Evolutionary conservation across 2,329 filamentous ascomycete species (phyloP), one percentile per base, ranked within the genome.

Genomic region (Epichloe festucae): DNA sequence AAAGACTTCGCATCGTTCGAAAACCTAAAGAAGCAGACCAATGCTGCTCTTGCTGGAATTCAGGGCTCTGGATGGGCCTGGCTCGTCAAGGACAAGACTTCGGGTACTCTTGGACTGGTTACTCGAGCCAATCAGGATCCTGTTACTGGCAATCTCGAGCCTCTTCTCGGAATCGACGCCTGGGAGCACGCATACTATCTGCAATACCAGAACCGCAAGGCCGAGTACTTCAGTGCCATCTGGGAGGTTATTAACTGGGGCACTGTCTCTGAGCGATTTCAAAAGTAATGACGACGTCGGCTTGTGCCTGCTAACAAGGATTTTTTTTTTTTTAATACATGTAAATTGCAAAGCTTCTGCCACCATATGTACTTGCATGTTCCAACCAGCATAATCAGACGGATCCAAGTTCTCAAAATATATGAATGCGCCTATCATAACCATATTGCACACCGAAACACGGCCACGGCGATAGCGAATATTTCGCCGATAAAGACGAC

Each of bases 231-330:
- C 71, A 79, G 79, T 62, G 88, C 88, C 53, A 85, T 95, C 67
- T 95, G 90, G 90, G 87, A 95, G 60, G 89, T 95, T 48, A 75
- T 95, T 69, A 95, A 95, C 82, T 96, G 90, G 90, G 89, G 89
- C 79, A 81, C 85, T 35, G 90, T 89, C 44, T 83, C 87, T 68
- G 81, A 84, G 76, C 81, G 88, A 58, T 89, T 88, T 64, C 71
- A 73, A 59, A 72, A 74, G 56, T 69, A 74, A 67, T 57, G 23
- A 34, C n/a, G 46, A 41, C 7, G 35, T 19, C 27, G 23, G 39
- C n/a, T 40, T 35, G 10, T 21, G n/a, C 11, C 48, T 49, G 39
- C 17, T 31, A 17, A 12, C 11, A 4, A 21, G 19, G 19, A 1
- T 31, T 21, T 21, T 21, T 2, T 36, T 17, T 39, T 43, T 17